Base-by-base conservation (phyloP, 2,329 filamentous ascomycete genomes). In the Fusarium musae region DNA sequence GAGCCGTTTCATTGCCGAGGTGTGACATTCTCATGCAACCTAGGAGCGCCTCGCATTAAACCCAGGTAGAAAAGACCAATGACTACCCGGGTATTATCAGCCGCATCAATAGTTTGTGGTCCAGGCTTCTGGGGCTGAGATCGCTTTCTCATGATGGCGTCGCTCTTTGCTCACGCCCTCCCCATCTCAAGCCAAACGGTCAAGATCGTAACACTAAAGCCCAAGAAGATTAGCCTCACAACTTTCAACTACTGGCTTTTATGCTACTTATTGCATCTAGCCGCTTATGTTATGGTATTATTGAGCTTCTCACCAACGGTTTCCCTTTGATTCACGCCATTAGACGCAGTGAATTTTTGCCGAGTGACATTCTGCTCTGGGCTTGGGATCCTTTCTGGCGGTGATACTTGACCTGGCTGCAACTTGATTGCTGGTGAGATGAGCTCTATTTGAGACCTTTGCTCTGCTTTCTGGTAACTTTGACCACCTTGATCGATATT, bases 1-100 rank as follows among this genome's bases (percentile, higher is more conserved):
- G 40, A 6, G 36, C 56, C 66, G 66, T 26, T 32, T 39, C 11
- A 30, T 56, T 34, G 23, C 61, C 42, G 67, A 65, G n/a, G 30
- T 28, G 49, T 60, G 44, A 47, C 61, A 59, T 70, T 57, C 23
- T 19, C 39, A 39, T 19, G 17, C 40, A 28, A 17, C 10, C 12
- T 10, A 30, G 23, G 12, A 49, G 37, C 63, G 49, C 63, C 63
- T 56, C 49, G 10, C 19, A 11, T 28, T 19, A 28, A 10, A 10
- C 11, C 23, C n/a, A 9, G 2, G 10, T 12, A 17, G 11, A 12
- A 9, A 19, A 7, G 16, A 26, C 39, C 43, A 59, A 50, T 28
- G 13, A 30, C 3, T 9, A 17, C 6, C 19, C 21, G 2, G 1
- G 3, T 34, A 26, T 26, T 16, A 9, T 26, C 12, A 57, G 53